phyloP scores from a whole-genome alignment of 1,284 basidiomycete genomes.

The Psilocybe mexicana region DNA sequence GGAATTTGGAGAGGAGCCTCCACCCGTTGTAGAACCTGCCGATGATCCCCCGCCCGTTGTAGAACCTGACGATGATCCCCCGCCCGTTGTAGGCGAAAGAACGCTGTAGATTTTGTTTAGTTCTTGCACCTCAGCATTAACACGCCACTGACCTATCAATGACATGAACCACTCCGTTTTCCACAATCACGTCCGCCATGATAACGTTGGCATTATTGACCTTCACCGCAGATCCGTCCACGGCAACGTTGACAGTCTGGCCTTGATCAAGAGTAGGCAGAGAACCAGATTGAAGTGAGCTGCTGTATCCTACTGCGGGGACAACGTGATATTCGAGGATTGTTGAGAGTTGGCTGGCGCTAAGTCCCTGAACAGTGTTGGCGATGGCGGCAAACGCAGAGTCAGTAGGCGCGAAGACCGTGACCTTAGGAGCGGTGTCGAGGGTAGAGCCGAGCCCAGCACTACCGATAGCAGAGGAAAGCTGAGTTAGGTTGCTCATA shows the following conservation, averaged over 20 bases:
- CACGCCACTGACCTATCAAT: conserved; percentile 1
- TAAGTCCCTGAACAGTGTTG: not conserved
- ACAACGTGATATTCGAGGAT: conserved; percentile 11
- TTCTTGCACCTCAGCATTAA: not conserved
- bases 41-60: not conserved
- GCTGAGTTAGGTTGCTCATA: conserved; percentile 4
- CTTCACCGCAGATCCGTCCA: conserved; percentile 1
- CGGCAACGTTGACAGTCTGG: not conserved
- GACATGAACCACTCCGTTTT: conserved; percentile 9
- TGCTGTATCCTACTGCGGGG: conserved; percentile 4
- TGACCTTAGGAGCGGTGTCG: conserved; percentile 5
- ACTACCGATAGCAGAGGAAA: not conserved
- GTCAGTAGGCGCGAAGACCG: conserved; percentile 9
- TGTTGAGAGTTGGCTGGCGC: not conserved
- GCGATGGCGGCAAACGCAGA: conserved; percentile 5
- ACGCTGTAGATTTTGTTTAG: not conserved
- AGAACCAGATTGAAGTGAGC: not conserved
- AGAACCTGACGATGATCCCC: not conserved
- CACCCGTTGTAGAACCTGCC: no score
- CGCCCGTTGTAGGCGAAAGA: not conserved
- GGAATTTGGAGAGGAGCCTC: not conserved
- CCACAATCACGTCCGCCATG: conserved; percentile 8
- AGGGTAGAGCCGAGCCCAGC: not conserved
- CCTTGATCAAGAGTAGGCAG: conserved; percentile 1
- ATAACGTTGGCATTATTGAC: conserved; percentile 6